phyloP scores from a whole-genome alignment of 2,329 filamentous ascomycete species.

The Aulographum hederae region DNA sequence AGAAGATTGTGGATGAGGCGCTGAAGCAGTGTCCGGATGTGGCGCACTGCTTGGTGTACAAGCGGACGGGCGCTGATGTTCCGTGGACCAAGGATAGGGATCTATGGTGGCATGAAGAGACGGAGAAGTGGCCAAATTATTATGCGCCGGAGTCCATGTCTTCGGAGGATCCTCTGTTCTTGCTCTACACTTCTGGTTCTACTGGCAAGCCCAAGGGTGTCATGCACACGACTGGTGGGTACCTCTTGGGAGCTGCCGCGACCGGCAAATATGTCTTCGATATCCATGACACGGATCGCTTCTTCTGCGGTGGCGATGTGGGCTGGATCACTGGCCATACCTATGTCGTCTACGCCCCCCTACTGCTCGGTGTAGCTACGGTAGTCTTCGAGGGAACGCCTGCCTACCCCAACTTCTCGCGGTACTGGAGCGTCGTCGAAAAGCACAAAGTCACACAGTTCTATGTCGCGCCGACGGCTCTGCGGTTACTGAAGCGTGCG shows the following conservation, averaged over 20 bases:
- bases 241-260: constrained; percentile 78
- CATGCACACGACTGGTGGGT: constrained; percentile 92
- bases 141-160: constrained; percentile 75
- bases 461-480: constrained; percentile 89
- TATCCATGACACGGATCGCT: constrained; percentile 81
- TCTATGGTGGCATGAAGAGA: constrained; percentile 97
- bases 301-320: constrained; percentile 96
- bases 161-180: constrained; percentile 90
- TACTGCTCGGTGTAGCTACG: constrained; percentile 81
- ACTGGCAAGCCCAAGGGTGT: constrained; percentile 98
- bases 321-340: constrained; percentile 99
- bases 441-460: constrained; percentile 94
- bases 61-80: constrained; percentile 84
- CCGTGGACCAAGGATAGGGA: constrained; percentile 82
- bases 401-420: constrained; percentile 91
- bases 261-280: constrained; percentile 99
- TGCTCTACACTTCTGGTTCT: constrained; percentile 94
- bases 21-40: constrained; percentile 91
- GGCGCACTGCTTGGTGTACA: constrained; percentile 71
- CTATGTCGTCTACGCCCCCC: constrained; percentile 91
- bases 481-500: constrained; percentile 85
- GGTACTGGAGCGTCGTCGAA: constrained; percentile 97
- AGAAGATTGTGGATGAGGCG: constrained; percentile 97
- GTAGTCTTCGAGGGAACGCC: constrained; percentile 97
- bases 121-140: constrained; percentile 90